phyloP scores from a whole-genome alignment of 805 yeast species.

The Ogataea pilisensis region DNA sequence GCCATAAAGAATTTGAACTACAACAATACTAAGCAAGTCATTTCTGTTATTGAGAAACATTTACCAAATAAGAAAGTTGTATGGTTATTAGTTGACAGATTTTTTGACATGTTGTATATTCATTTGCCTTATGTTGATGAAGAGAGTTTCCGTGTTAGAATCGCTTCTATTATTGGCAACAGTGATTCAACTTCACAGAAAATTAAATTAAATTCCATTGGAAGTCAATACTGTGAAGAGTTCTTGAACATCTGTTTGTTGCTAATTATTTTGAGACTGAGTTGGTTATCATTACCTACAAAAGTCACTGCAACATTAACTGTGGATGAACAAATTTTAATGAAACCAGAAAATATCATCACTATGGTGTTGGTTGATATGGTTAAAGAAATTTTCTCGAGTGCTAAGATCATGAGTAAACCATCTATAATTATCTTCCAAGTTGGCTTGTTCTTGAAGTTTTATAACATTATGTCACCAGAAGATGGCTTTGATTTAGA shows the following conservation, averaged over 20 bases:
- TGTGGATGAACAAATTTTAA: slow-evolving; percentile 29
- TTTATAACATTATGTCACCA: slow-evolving; percentile 53
- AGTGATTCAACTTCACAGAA: slow-evolving; percentile 31
- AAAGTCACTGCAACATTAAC: slow-evolving; percentile 30
- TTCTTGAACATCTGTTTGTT: slow-evolving; percentile 48
- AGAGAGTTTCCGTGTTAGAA: slow-evolving; percentile 39
- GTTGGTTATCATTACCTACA: slow-evolving; percentile 53
- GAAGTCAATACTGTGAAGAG: slow-evolving; percentile 37
- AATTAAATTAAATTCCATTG: slow-evolving; percentile 27
- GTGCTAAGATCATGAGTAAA: slow-evolving; percentile 38
- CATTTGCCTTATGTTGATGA: slow-evolving; percentile 68
- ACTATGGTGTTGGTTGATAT: slow-evolving; percentile 39
- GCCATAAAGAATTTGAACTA: slow-evolving; percentile 34
- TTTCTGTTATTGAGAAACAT: slow-evolving; percentile 38
- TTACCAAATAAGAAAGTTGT: slow-evolving; percentile 54
- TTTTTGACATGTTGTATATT: slow-evolving; percentile 56
- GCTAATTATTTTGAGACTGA: slow-evolving; percentile 47
- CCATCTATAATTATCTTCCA: slow-evolving; percentile 52
- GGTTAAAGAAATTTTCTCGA: slow-evolving; percentile 42
- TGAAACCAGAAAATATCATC: slow-evolving; percentile 38
- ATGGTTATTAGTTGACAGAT: slow-evolving; percentile 54
- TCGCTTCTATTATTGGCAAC: slow-evolving; percentile 43
- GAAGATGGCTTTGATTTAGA: slow-evolving; percentile 47
- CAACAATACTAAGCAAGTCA: slow-evolving; percentile 36
- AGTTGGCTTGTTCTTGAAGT: slow-evolving; percentile 52